Conservation (phyloP, 495 filamentous ascomycete species). For the Xylaria acuta region DNA sequence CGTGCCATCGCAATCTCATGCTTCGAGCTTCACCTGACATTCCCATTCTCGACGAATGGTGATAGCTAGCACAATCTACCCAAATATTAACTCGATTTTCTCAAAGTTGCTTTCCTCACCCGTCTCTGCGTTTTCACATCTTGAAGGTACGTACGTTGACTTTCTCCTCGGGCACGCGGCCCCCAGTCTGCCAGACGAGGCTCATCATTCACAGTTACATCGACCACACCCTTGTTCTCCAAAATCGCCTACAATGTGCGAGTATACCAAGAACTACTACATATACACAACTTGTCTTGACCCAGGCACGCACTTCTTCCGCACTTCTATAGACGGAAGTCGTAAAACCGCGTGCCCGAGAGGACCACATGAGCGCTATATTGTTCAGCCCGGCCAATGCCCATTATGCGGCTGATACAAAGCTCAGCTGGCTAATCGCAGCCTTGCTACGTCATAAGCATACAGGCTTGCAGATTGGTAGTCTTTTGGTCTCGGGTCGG, state of each 20-base stretch:
- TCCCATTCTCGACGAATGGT: background rate
- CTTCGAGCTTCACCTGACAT: slow-evolving; percentile 16
- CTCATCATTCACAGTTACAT: slow-evolving; percentile 18
- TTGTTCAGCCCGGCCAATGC: slow-evolving; percentile 71
- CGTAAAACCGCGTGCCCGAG: slow-evolving; percentile 65
- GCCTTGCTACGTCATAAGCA: background rate
- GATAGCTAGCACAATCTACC: slow-evolving; percentile 5
- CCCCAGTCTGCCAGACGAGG: background rate
- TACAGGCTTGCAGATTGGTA: background rate
- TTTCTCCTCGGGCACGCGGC: background rate
- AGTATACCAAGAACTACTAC: slow-evolving; percentile 78
- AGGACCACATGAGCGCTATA: slow-evolving; percentile 77
- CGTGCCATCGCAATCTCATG: slow-evolving; percentile 5
- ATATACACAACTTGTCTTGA: slow-evolving; percentile 75
- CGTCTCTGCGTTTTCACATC: background rate
- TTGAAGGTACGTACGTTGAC: slow-evolving; percentile 2
- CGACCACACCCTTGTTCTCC: background rate
- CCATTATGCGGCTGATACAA: slow-evolving; percentile 59
- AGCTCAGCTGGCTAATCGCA: slow-evolving; percentile 3
- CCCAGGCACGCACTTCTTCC: slow-evolving; percentile 71
- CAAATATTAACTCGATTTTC: background rate
- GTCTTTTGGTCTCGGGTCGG: background rate
- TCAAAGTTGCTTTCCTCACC: background rate
- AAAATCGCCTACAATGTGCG: slow-evolving; percentile 66
- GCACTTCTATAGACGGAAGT: slow-evolving; percentile 68